These are phyloP conservation scores for Brassica balearica DNA, from an alignment of 441 rosid genomes.

Conservation along the genomic window DNA sequence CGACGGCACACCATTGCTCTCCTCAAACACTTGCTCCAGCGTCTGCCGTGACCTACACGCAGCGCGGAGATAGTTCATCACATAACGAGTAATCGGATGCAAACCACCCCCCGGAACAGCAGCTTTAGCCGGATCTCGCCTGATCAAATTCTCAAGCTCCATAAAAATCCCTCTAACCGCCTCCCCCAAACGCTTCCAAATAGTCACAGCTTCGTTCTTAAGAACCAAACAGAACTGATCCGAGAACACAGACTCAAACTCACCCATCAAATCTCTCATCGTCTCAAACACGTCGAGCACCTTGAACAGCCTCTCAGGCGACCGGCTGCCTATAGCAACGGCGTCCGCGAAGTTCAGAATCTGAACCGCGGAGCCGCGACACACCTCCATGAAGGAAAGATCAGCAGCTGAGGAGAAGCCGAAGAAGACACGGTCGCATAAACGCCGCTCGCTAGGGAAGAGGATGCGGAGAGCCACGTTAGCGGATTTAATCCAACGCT, in stretches of 20 bases:
- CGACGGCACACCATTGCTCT: conserved; percentile 55
- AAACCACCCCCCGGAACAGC: conserved; percentile 84
- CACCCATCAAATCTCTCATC: conserved; percentile 82
- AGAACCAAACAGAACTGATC: conserved; percentile 78
- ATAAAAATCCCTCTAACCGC: conserved; percentile 84
- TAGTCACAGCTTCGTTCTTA: conserved; percentile 70
- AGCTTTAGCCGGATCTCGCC: conserved; percentile 83
- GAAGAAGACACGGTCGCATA: conserved; percentile 84
- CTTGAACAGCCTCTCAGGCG: conserved; percentile 88
- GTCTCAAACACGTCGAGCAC: conserved; percentile 88
- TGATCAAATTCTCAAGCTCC: conserved; percentile 90
- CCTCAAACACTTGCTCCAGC: conserved; percentile 81
- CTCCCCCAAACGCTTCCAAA: conserved; percentile 84
- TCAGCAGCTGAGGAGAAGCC: conserved; percentile 78
- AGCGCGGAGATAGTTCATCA: conserved; percentile 90
- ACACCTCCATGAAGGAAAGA: conserved; percentile 90
- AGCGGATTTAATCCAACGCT: conserved; percentile 85
- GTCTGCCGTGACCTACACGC: conserved; percentile 80
- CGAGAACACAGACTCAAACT: conserved; percentile 69
- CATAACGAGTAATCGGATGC: conserved; percentile 92
- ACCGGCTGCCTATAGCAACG: conserved; percentile 72
- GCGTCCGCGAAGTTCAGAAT: conserved; percentile 82
- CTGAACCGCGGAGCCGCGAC: conserved; percentile 76
- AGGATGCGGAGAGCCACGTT: conserved; percentile 77
- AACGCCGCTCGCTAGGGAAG: conserved; percentile 89